Evolutionary conservation across 2,329 filamentous ascomycete species (phyloP), one percentile per base, ranked within the genome.

Genomic region (Oidium heveae): DNA sequence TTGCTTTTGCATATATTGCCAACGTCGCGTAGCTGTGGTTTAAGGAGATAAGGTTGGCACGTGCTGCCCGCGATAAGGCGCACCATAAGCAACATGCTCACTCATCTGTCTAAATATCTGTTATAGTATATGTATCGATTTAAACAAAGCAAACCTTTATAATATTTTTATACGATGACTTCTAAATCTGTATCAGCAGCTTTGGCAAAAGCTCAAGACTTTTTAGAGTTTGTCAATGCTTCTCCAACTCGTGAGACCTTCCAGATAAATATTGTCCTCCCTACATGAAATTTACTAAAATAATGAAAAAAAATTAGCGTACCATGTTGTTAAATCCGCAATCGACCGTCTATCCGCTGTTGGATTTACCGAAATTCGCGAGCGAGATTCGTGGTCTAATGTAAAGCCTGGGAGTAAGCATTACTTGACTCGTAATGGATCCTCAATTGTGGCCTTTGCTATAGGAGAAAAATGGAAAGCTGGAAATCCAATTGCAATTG

Each of bases 361-460:
- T 52, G 88, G 89, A 56, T 98, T 96, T 73, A 75, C 77, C 63
- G 78, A 83, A 62, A 85, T 98, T 69, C 85, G 80, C 73, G 89
- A 96, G 70, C 84, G 85, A 62, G 86, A 95, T 64, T 80, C 84
- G 50, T 96, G 91, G 89, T 76, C 82, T 15, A 79, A 82, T 1
- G 76, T 94, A 58, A 76, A 79, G 56, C 86, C 87, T 22, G 88
- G 89, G 58, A 88, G 89, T 59, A 95, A 93, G 70, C 96, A 96
- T 74, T 95, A 88, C 70, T 77, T 95, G 63, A 96, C 89, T 51
- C 83, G 89, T 60, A 96, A 96, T 70, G 82, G 78, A 56, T 94
- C 87, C 28, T 93, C 89, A 52, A 84, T 96, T 59, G 79, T 94
- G 56, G 88, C 88, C 59, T 96, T 96, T 68, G 84, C 86, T 58